Conservation (phyloP, 495 filamentous ascomycete species). For the Penicillium mononematosum region DNA sequence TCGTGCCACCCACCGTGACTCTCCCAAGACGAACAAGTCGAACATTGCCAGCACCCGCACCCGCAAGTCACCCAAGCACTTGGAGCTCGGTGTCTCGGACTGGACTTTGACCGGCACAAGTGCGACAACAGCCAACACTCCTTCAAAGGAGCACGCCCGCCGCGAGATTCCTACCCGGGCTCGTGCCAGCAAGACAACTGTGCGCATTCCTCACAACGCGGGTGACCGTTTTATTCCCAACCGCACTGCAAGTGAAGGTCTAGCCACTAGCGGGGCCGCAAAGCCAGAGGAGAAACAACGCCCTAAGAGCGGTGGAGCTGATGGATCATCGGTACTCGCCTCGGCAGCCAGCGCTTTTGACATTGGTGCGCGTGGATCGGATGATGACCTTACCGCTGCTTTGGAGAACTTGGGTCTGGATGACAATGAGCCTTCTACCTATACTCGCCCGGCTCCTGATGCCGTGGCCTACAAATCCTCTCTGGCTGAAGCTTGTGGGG, state of each 20-base stretch:
- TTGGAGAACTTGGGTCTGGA: conserved; percentile 75
- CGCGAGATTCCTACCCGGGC: conserved; percentile 60
- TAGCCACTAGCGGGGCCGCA: conserved; percentile 73
- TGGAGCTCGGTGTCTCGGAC: conserved; percentile 92
- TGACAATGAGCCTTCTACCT: conserved; percentile 56
- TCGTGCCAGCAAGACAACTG: conserved; percentile 65
- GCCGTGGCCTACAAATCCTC: conserved; percentile 90
- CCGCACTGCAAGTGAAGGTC: conserved; percentile 81
- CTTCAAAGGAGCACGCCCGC: conserved; percentile 62
- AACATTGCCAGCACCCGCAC: conserved; percentile 77
- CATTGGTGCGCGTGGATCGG: conserved; percentile 58
- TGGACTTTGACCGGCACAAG: conserved; percentile 85
- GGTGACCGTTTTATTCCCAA: conserved; percentile 98
- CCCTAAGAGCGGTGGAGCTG: conserved; percentile 64
- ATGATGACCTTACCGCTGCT: conserved; percentile 75
- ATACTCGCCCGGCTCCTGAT: conserved; percentile 79
- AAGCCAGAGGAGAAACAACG: conserved; percentile 74
- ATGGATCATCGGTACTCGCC: conserved; percentile 70
- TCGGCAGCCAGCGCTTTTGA: conserved; percentile 65
- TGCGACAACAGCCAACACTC: conserved; percentile 63
- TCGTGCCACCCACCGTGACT: conserved; percentile 55
- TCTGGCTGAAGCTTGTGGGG: conserved; percentile 85
- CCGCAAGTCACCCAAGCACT: conserved; percentile 66
- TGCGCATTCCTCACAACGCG: conserved; percentile 69
- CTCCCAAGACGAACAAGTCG: conserved; percentile 94